Evolutionary conservation across 208 protist species (phyloP).

Genomic region (Porcisia hertigi): DNA sequence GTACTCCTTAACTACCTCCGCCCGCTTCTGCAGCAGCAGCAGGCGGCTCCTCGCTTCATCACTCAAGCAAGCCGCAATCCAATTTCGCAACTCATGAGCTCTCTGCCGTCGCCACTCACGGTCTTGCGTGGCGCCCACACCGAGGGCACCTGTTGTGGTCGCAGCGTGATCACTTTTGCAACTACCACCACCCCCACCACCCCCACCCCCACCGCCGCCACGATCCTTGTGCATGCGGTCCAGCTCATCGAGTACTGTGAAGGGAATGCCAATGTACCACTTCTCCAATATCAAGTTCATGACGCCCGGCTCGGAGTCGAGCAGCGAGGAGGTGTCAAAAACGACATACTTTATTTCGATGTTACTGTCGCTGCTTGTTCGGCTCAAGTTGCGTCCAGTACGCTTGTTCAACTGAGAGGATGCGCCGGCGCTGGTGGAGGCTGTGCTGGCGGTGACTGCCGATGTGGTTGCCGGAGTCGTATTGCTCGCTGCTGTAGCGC

Average conservation of each 20-base stretch:
- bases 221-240: constrained; percentile 62
- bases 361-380: neutral
- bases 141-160: constrained; percentile 11
- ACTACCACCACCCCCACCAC: neutral
- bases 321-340: constrained; percentile 76
- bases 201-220: neutral
- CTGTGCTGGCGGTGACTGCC: neutral
- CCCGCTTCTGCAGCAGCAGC: constrained; percentile 58
- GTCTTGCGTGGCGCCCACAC: constrained; percentile 6
- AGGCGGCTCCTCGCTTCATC: constrained; percentile 22
- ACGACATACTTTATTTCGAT: constrained; percentile 40
- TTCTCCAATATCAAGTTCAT: constrained; percentile 60
- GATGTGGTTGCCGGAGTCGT: neutral
- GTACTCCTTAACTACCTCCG: constrained; percentile 64
- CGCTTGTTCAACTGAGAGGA: neutral
- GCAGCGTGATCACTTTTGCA: constrained; percentile 1
- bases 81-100: constrained; percentile 60
- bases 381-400: neutral
- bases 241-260: constrained; percentile 73
- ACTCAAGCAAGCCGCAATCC: constrained; percentile 42
- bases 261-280: constrained; percentile 65
- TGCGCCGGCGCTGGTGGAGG: neutral
- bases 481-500: neutral
- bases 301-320: constrained; percentile 46
- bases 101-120: constrained; percentile 34